Evolutionary conservation across 2,329 filamentous ascomycete species (phyloP).

Genomic region (Raffaelea deltoideospora): DNA sequence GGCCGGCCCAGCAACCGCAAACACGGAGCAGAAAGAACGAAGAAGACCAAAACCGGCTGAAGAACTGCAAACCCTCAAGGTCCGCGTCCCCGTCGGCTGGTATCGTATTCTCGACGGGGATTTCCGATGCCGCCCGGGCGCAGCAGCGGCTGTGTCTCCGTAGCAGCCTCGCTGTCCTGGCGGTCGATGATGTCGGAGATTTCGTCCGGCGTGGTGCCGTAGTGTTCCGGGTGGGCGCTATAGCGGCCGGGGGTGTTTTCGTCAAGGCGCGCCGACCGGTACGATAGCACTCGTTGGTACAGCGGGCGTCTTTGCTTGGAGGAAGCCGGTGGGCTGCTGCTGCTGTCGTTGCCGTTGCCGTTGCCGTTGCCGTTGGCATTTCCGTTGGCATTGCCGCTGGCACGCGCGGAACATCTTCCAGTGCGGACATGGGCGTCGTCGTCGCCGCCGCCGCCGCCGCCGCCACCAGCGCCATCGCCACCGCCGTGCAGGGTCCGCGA

Average conservation of each 20-base stretch:
- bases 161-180: conserved; percentile 33
- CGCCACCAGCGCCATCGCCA: not conserved
- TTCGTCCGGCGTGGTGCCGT: conserved; percentile 35
- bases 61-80: not conserved
- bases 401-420: no score
- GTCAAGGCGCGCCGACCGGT: conserved; percentile 26
- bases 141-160: conserved; percentile 35
- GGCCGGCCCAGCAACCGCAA: no score
- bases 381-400: not conserved
- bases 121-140: conserved; percentile 33
- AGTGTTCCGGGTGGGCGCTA: conserved; percentile 35
- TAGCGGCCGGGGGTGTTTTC: conserved; percentile 34
- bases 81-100: not conserved
- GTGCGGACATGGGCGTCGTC: conserved; percentile 7
- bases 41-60: not conserved
- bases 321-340: not conserved
- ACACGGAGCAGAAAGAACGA: not conserved
- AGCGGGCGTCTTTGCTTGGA: conserved; percentile 16
- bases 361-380: not conserved
- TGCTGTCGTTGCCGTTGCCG: not conserved
- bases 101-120: conserved; percentile 13
- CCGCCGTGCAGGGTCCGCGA: conserved; percentile 6
- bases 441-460: conserved; percentile 16
- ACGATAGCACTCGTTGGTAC: conserved; percentile 28
- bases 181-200: conserved; percentile 31